A percentile compares a stretch with the other conserved stretches of the same genome.
These are phyloP conservation scores for Grosmannia clavigera DNA, from an alignment of 2,329 filamentous ascomycete species.

Conservation along the genomic window DNA sequence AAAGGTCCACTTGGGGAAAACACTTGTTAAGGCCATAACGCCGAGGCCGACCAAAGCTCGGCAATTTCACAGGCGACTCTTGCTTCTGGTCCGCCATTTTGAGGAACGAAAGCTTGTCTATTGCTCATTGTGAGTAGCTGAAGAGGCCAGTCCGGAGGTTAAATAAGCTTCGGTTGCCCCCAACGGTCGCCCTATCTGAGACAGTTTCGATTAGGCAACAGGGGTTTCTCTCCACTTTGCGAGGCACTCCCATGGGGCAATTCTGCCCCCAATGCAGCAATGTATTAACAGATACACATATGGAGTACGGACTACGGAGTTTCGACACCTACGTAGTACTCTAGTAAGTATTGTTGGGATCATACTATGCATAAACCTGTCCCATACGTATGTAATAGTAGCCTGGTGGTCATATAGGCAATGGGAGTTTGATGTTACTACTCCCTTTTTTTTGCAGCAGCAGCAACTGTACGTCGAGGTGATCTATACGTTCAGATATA, in stretches of 20 bases:
- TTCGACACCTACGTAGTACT: too few species aligned
- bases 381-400: too few species aligned
- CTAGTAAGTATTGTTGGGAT: too few species aligned
- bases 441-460: too few species aligned
- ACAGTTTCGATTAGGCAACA: background rate
- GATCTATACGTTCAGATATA: too few species aligned
- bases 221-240: background rate
- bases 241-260: background rate
- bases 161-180: background rate
- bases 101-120: background rate
- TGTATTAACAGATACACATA: too few species aligned
- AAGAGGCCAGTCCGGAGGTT: background rate
- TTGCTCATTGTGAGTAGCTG: background rate
- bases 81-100: background rate
- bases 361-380: too few species aligned
- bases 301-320: too few species aligned
- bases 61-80: background rate
- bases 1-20: constrained; percentile 4
- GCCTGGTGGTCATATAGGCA: too few species aligned
- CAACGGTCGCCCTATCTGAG: background rate
- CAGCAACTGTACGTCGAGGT: too few species aligned
- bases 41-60: constrained; percentile 1
- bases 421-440: too few species aligned
- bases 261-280: background rate
- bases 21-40: background rate